Evolutionary conservation across 805 yeast species (phyloP).

Genomic region (Lachancea quebecensis): DNA sequence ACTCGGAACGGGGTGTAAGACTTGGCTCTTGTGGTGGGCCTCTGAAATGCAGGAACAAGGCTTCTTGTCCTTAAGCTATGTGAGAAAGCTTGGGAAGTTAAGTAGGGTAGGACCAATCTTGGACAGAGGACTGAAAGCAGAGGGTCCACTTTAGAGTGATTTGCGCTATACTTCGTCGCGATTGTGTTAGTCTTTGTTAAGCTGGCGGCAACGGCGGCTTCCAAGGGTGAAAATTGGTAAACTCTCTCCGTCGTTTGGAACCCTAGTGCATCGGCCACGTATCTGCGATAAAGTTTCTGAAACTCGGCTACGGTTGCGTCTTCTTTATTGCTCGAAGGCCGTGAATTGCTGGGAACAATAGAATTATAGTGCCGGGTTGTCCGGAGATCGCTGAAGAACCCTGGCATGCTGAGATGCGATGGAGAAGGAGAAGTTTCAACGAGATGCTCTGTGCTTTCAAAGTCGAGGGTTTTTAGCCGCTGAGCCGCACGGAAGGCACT

Average conservation of each 20-base stretch:
- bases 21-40: slow-evolving; percentile 27
- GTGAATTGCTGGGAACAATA: slow-evolving; percentile 7
- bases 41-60: slow-evolving; percentile 5
- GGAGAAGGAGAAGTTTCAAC: slow-evolving; percentile 21
- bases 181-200: slow-evolving; percentile 3
- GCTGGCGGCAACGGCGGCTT: not conserved
- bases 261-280: slow-evolving; percentile 47
- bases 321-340: slow-evolving; percentile 2
- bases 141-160: slow-evolving; percentile 13
- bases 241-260: slow-evolving; percentile 38
- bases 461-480: slow-evolving; percentile 13
- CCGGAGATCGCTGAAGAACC: slow-evolving; percentile 23
- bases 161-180: not conserved
- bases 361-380: slow-evolving; percentile 22
- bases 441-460: slow-evolving; percentile 10
- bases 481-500: slow-evolving; percentile 23
- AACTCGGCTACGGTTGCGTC: slow-evolving; percentile 7
- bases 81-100: slow-evolving; percentile 11
- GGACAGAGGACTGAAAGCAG: slow-evolving; percentile 19
- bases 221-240: slow-evolving; percentile 27
- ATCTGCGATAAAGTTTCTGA: slow-evolving; percentile 28
- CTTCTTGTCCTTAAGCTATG: slow-evolving; percentile 9
- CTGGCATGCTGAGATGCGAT: slow-evolving; percentile 27
- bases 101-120: slow-evolving; percentile 12
- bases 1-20: slow-evolving; percentile 43